phyloP scores from a whole-genome alignment of 2,329 filamentous ascomycete genomes.

The Monosporascus ibericus region DNA sequence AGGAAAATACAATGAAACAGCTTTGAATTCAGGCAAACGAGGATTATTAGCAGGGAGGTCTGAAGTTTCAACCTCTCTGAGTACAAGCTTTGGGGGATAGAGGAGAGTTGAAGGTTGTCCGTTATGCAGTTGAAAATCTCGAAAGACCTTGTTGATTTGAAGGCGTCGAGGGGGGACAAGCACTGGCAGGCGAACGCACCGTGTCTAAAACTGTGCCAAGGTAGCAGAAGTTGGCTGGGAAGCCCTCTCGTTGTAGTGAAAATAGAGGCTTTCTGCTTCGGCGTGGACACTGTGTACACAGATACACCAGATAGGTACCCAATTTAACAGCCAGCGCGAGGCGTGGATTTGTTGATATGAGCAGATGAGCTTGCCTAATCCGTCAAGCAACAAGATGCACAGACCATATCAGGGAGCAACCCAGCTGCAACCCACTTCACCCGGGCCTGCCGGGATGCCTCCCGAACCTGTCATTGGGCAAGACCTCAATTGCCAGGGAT shows the following conservation, averaged over 20 bases:
- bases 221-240: no score
- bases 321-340: not conserved
- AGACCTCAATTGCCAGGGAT: no score
- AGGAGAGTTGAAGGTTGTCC: not conserved
- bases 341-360: conserved; percentile 2
- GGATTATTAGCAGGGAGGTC: conserved; percentile 18
- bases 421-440: not conserved
- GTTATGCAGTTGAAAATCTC: not conserved
- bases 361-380: not conserved
- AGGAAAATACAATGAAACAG: conserved; percentile 27
- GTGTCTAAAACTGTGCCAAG: no score
- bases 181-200: not conserved
- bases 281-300: not conserved
- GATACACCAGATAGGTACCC: not conserved
- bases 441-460: not conserved
- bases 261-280: fast-evolving
- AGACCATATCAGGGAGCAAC: not conserved
- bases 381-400: not conserved
- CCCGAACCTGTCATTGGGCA: no score
- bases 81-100: not conserved
- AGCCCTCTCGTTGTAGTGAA: no score
- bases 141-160: not conserved
- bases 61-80: not conserved
- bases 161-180: not conserved
- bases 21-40: conserved; percentile 23